Percentiles rank a stretch among this genome's conserved stretches.
Conservation (phyloP, 2,329 filamentous ascomycete species). For the Paraconiothyrium sp. region DNA sequence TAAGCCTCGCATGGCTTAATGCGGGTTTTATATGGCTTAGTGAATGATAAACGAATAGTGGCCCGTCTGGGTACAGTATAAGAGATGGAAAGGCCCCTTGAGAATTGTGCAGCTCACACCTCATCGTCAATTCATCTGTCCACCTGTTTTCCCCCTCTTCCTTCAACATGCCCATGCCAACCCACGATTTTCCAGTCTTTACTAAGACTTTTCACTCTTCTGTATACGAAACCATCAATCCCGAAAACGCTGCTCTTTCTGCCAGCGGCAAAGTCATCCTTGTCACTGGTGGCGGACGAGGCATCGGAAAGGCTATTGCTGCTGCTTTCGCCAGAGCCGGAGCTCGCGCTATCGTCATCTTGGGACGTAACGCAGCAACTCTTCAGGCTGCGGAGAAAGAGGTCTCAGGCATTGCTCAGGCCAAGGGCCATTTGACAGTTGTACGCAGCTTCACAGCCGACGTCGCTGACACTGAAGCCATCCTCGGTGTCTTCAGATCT, state of each 20-base stretch:
- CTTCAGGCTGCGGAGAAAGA: conserved; percentile 5
- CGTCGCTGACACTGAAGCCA: neutral
- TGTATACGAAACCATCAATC: conserved; percentile 35
- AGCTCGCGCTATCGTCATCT: conserved; percentile 20
- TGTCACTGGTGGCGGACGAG: conserved; percentile 44
- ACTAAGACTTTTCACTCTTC: conserved; percentile 9
- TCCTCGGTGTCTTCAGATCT: neutral
- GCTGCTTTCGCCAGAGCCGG: conserved; percentile 10
- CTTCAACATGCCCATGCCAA: conserved; percentile 9
- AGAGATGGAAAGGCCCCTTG: neutral
- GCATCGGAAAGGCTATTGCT: conserved; percentile 12
- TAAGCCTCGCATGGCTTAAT: conserved; percentile 4
- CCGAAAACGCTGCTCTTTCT: conserved; percentile 28
- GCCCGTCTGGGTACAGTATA: neutral
- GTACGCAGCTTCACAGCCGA: conserved; percentile 7
- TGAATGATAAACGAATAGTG: neutral
- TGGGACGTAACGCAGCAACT: conserved; percentile 29
- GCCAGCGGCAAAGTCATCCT: conserved; percentile 20
- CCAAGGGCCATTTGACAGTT: neutral
- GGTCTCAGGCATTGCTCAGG: conserved; percentile 1
- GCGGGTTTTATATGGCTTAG: neutral
- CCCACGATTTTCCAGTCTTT: conserved; percentile 7
- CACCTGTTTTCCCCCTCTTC: neutral
- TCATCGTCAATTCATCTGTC: neutral
- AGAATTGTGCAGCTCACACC: neutral